Evolutionary conservation across 495 filamentous ascomycete species (phyloP), one percentile per base, ranked within the genome.

Genomic region (Talaromyces nanjingensis): DNA sequence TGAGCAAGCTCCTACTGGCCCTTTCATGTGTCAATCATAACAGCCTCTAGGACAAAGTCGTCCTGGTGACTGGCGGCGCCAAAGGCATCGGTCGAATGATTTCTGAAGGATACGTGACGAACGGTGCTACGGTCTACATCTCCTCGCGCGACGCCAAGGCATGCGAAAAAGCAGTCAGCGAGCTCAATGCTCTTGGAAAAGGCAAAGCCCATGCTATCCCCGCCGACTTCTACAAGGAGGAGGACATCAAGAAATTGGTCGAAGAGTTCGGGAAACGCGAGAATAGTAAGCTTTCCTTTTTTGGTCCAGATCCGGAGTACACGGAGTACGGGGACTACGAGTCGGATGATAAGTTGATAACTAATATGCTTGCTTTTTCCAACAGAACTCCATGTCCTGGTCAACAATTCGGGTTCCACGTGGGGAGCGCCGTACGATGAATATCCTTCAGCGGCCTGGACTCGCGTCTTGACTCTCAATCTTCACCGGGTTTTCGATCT

Each of bases 51-150:
- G 87, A 85, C 74, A 89, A 89, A 77, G 86, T 89, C 71, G 87
- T 88, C 76, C 79, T 89, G 77, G 84, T 91, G 66, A 91, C 88
- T 61, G 88, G 88, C 64, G 88, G 84, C 59, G 84, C 84, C 63
- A 90, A 81, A 66, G 88, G 88, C 33, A 88, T 91, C 68, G 88
- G 88, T 65, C 83, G 89, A 55, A 94, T 93, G 89, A 90, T 89
- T 65, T 87, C 90, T 0, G 86, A 92, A 68, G 88, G 90, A 2
- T 89, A 89, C 66, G 87, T 91, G 0, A 77, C 83, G 27, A 93
- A 92, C 71, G 90, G 91, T 45, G 90, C 91, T 18, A 91, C 86
- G 45, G 90, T 93, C 33, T 93, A 93, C 74, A 92, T 94, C 64
- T 89, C 88, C 7, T 91, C 89, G 4, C 87, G 90, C 52, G 88